Evolutionary conservation across 148 eudicot species (phyloP).

Genomic region (Amaranthus cruentus): DNA sequence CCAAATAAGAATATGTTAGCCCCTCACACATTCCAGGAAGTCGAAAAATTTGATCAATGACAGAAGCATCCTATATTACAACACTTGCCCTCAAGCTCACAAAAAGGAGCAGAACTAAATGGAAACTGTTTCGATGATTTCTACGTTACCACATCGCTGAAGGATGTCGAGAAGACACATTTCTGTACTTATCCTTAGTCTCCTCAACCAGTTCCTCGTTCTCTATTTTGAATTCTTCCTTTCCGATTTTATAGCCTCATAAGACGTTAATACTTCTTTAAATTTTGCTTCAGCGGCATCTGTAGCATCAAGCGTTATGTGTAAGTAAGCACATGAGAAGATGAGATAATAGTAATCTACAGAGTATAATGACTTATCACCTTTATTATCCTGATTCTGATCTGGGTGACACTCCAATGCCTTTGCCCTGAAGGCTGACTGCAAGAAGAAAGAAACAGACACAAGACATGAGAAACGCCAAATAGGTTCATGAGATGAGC

Average conservation of each 20-base stretch:
- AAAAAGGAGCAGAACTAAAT: not conserved
- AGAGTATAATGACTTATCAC: conserved; percentile 26
- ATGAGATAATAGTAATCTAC: not conserved
- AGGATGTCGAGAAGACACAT: not conserved
- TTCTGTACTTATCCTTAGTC: not conserved
- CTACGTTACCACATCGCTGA: not conserved
- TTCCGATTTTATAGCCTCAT: conserved; percentile 85
- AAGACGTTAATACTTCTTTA: conserved; percentile 81
- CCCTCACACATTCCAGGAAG: not conserved
- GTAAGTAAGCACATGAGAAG: conserved; percentile 6
- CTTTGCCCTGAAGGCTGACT: conserved; percentile 92
- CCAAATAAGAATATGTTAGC: not conserved
- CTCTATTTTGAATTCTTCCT: conserved; percentile 45
- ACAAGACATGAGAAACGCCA: not conserved
- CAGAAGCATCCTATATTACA: conserved; percentile 8
- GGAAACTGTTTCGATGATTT: conserved; percentile 1
- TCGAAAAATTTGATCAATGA: not conserved
- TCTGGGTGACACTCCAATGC: conserved; percentile 95
- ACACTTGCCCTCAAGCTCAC: conserved; percentile 5
- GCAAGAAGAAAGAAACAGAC: conserved; percentile 17
- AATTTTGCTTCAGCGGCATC: conserved; percentile 89
- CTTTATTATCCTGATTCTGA: conserved; percentile 89
- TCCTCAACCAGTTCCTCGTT: conserved; percentile 1
- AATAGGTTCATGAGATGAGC: too few relatives aligned
- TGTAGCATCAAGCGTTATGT: conserved; percentile 36